phyloP scores from a whole-genome alignment of 2,329 filamentous ascomycete genomes.

The Geosmithia putterillii region DNA sequence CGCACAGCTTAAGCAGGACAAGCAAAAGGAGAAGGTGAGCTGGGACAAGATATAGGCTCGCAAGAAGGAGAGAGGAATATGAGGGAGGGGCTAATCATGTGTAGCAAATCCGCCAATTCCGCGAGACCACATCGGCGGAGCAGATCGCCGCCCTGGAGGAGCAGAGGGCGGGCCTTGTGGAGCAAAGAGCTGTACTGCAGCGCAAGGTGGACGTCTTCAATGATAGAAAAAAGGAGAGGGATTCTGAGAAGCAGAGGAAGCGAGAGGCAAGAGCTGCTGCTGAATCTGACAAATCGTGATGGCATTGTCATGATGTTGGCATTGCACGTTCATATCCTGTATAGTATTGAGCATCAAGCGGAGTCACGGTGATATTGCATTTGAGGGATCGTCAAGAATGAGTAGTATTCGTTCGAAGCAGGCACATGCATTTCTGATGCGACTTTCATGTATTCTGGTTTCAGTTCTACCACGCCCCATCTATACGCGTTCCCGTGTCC shows the following conservation, averaged over 20 bases:
- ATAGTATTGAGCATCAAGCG: too few relatives aligned
- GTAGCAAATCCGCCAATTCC: constrained; percentile 17
- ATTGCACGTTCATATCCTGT: too few relatives aligned
- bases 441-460: too few relatives aligned
- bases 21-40: constrained; percentile 29
- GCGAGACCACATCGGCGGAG: constrained; percentile 24
- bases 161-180: constrained; percentile 24
- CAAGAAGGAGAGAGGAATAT: not conserved
- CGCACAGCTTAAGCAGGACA: constrained; percentile 34
- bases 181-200: constrained; percentile 25
- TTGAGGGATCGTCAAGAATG: too few relatives aligned
- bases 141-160: constrained; percentile 31
- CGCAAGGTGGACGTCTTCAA: constrained; percentile 27
- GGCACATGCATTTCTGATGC: too few relatives aligned
- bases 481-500: too few relatives aligned
- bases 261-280: not conserved
- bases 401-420: too few relatives aligned
- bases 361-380: too few relatives aligned
- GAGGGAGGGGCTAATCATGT: not conserved
- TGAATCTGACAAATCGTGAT: not conserved
- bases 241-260: constrained; percentile 12
- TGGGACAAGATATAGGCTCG: not conserved
- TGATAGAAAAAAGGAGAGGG: constrained; percentile 23
- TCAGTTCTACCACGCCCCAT: too few relatives aligned
- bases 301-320: too few relatives aligned